A percentile compares a stretch with the other conserved stretches of the same genome.
Evolutionary conservation across 129 eudicot genomes (phyloP).

Genomic region (Logfia minima): DNA sequence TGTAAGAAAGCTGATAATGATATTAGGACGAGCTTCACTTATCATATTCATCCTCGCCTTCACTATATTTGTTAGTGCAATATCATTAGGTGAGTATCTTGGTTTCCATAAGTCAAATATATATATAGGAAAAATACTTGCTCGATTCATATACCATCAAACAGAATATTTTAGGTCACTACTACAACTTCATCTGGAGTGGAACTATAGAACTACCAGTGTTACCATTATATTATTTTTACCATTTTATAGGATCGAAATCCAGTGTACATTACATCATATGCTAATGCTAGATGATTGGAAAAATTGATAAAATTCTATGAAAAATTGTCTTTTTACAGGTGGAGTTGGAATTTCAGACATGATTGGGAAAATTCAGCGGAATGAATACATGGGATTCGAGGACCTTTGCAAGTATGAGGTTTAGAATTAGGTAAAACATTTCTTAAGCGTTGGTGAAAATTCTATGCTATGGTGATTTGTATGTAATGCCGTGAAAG

Average conservation of each 20-base stretch:
- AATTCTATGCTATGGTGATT: too few relatives aligned
- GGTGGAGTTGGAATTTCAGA: conserved; percentile 94
- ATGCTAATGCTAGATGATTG: not conserved
- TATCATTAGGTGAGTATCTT: conserved; percentile 73
- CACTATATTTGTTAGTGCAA: conserved; percentile 85
- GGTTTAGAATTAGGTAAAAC: not conserved
- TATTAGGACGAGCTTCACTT: conserved; percentile 85
- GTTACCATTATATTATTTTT: too few relatives aligned
- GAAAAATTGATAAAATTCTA: not conserved
- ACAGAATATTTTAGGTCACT: not conserved
- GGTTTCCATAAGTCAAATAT: conserved; percentile 3
- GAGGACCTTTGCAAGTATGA: conserved; percentile 88
- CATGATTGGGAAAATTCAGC: conserved; percentile 72
- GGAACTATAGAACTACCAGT: not conserved
- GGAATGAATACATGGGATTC: conserved; percentile 88
- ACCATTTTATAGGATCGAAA: too few relatives aligned
- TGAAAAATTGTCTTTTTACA: conserved; percentile 12
- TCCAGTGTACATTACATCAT: not conserved
- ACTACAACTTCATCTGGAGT: too few relatives aligned
- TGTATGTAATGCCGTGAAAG: not conserved
- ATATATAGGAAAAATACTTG: not conserved
- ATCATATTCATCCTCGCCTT: conserved; percentile 87
- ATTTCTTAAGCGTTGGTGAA: not conserved
- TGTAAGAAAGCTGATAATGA: conserved; percentile 65
- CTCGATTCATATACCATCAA: not conserved